Percentiles rank a stretch among this genome's conserved stretches.
Conservation (phyloP, 2,329 filamentous ascomycete genomes). For the Stachybotrys chartarum region DNA sequence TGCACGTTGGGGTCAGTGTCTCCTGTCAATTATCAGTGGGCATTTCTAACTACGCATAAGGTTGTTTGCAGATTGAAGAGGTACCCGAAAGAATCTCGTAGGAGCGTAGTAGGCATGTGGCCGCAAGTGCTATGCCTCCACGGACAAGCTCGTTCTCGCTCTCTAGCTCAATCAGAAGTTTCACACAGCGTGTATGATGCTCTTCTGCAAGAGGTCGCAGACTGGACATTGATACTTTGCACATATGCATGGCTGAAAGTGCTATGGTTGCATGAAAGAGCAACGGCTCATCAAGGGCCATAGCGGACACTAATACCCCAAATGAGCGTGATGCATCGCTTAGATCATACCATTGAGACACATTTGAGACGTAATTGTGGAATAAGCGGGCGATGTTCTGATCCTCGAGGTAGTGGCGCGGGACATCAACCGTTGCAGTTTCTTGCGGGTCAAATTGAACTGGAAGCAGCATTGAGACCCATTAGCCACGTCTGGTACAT, state of each 20-base stretch:
- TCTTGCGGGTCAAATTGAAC: background rate
- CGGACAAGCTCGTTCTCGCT: constrained; percentile 19
- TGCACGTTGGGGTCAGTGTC: constrained; percentile 35
- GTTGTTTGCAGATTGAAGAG: background rate
- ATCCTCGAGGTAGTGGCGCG: constrained; percentile 20
- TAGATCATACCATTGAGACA: constrained; percentile 41
- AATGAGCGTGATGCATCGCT: constrained; percentile 30
- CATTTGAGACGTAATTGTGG: constrained; percentile 27
- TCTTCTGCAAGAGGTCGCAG: constrained; percentile 22
- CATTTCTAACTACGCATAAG: rapidly evolving
- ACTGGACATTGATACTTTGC: constrained; percentile 20
- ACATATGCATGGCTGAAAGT: constrained; percentile 33
- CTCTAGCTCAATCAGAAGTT: constrained; percentile 28
- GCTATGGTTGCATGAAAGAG: constrained; percentile 37
- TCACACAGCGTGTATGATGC: constrained; percentile 33
- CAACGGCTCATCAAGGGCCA: constrained; percentile 30
- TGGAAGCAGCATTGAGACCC: too few relatives aligned
- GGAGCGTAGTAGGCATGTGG: constrained; percentile 39
- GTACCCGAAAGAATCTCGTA: constrained; percentile 40
- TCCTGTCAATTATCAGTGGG: constrained; percentile 13
- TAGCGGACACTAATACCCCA: constrained; percentile 21
- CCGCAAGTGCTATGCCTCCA: constrained; percentile 33
- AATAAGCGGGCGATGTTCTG: constrained; percentile 27
- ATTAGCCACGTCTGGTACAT: too few relatives aligned
- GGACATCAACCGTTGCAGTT: constrained; percentile 11